A percentile compares a stretch with the other conserved stretches of the same genome.
Conservation (phyloP, 1,139 yeast species). For the Yamadazyma mexicana region DNA sequence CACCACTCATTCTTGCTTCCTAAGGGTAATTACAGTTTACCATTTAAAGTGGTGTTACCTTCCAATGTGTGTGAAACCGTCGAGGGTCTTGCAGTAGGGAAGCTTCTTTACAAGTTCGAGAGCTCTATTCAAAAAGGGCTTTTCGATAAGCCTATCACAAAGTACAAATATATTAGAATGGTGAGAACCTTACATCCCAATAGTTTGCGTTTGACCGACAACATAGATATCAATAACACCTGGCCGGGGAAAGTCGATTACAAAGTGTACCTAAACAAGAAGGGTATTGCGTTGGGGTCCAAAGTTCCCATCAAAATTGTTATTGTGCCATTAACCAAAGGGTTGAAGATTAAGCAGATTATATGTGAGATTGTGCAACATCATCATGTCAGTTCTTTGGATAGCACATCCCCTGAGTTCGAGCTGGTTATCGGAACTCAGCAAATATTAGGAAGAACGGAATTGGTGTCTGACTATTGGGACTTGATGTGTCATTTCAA, state of each 20-base stretch:
- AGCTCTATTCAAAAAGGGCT: conserved; percentile 56
- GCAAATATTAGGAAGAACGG: conserved; percentile 21
- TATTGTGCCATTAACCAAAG: conserved; percentile 61
- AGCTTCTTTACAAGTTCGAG: conserved; percentile 54
- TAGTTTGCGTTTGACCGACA: conserved; percentile 51
- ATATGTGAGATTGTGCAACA: conserved; percentile 55
- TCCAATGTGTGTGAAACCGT: conserved; percentile 64
- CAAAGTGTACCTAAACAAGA: conserved; percentile 53
- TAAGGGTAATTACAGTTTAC: conserved; percentile 66
- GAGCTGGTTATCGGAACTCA: conserved; percentile 39
- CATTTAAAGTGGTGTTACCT: conserved; percentile 58
- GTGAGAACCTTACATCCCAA: conserved; percentile 54
- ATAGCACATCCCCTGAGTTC: conserved; percentile 43
- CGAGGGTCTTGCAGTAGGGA: conserved; percentile 61
- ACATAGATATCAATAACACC: conserved; percentile 57
- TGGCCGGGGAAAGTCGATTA: conserved; percentile 71
- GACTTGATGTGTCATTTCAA: conserved; percentile 46
- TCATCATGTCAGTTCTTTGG: conserved; percentile 37
- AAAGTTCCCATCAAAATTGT: conserved; percentile 50
- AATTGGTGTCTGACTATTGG: conserved; percentile 50
- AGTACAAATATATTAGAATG: conserved; percentile 34
- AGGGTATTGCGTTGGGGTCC: conserved; percentile 64
- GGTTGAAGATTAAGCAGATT: conserved; percentile 48
- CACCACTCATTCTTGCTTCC: conserved; percentile 51
- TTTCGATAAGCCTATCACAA: conserved; percentile 41